These are phyloP conservation scores for Linum tenue DNA, from an alignment of 345 rosid species.

Conservation along the genomic window DNA sequence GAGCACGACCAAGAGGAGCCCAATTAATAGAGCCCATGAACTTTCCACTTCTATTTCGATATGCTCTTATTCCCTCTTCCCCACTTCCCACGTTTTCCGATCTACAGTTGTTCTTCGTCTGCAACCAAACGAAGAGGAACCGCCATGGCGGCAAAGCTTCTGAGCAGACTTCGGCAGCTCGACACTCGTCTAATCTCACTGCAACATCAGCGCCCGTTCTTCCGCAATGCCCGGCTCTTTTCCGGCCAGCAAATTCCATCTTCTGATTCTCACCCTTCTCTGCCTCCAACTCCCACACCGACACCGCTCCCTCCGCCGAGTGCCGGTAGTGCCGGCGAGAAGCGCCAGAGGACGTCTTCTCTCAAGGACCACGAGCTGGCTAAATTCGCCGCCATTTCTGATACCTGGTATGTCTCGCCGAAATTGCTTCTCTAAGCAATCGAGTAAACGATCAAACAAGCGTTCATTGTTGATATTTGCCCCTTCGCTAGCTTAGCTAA, in stretches of 20 bases:
- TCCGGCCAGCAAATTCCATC: not conserved
- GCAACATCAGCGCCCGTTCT: not conserved
- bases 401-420: slow-evolving; percentile 43
- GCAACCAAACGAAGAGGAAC: not conserved
- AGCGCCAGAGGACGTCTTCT: slow-evolving; percentile 25
- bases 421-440: not conserved
- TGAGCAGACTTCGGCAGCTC: not conserved
- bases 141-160: slow-evolving; percentile 1
- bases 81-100: not conserved
- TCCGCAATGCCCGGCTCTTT: not conserved
- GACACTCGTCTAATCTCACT: not conserved
- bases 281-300: not conserved
- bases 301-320: not conserved
- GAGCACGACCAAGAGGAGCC: no score
- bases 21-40: no score
- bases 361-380: slow-evolving; percentile 63
- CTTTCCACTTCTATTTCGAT: no score
- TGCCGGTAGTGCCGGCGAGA: not conserved
- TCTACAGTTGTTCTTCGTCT: not conserved
- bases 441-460: not conserved
- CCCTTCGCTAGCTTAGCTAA: not conserved
- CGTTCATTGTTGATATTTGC: not conserved
- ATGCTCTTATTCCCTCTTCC: no score
- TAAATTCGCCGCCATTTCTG: slow-evolving; percentile 76
- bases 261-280: not conserved